phyloP scores from a whole-genome alignment of 2,329 filamentous ascomycete species.

The Stemphylium vesicarium region DNA sequence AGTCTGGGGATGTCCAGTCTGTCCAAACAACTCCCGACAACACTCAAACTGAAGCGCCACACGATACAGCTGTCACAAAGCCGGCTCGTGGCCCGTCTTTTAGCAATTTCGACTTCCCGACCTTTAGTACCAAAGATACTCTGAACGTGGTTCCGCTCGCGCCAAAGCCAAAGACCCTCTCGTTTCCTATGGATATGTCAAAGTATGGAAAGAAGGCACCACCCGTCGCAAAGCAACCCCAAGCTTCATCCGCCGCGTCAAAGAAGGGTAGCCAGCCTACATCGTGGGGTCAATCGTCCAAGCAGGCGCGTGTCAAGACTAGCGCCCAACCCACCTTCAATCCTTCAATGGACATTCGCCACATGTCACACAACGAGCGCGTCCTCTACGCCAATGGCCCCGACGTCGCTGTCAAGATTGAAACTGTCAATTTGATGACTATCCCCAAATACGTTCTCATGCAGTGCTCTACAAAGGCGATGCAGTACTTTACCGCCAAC shows the following conservation, averaged over 20 bases:
- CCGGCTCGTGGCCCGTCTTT: slow-evolving; percentile 1
- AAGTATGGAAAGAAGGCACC: slow-evolving; percentile 27
- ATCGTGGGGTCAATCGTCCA: background rate
- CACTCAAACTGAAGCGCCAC: background rate
- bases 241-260: background rate
- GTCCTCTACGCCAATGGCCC: slow-evolving; percentile 28
- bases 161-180: slow-evolving; percentile 28
- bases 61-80: background rate
- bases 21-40: background rate
- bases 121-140: slow-evolving; percentile 23
- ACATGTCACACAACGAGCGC: slow-evolving; percentile 29
- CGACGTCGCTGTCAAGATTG: slow-evolving; percentile 27
- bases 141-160: slow-evolving; percentile 27
- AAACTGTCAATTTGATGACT: slow-evolving; percentile 13
- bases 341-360: slow-evolving; percentile 25
- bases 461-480: slow-evolving; percentile 33
- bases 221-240: background rate
- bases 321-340: slow-evolving; percentile 18
- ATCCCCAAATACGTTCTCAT: slow-evolving; percentile 37
- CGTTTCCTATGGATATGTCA: slow-evolving; percentile 29
- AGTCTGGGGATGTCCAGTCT: background rate
- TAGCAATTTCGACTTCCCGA: slow-evolving; percentile 1
- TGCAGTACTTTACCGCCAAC: slow-evolving; percentile 26
- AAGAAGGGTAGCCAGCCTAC: background rate
- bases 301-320: slow-evolving; percentile 6